Conservation (phyloP, 345 rosid genomes). For the Gossypium rotundifolium region DNA sequence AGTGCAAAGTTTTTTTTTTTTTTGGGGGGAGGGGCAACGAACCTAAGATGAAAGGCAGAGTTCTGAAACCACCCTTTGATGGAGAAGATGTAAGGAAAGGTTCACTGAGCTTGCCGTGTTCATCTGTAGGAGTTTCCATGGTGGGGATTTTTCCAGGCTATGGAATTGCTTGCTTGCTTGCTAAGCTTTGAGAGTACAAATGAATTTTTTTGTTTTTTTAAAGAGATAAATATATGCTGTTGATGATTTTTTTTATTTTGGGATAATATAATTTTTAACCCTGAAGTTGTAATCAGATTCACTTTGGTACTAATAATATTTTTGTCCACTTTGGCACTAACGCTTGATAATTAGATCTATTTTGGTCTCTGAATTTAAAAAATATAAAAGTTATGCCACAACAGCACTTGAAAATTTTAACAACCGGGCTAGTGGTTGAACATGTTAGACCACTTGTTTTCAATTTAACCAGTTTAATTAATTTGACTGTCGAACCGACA, state of each 20-base stretch:
- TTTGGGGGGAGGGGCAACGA: neutral
- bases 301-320: too few relatives aligned
- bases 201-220: neutral
- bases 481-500: too few relatives aligned
- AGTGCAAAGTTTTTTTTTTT: neutral
- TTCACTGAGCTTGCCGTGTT: constrained; percentile 14
- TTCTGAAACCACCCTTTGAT: constrained; percentile 38
- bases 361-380: too few relatives aligned
- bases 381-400: too few relatives aligned
- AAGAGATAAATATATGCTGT: neutral
- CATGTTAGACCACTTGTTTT: too few relatives aligned
- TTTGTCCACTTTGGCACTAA: too few relatives aligned
- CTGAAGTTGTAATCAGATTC: too few relatives aligned
- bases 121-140: constrained; percentile 14
- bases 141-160: neutral
- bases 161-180: neutral
- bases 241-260: neutral
- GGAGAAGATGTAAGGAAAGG: constrained; percentile 23
- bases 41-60: constrained; percentile 65
- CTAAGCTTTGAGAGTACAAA: neutral
- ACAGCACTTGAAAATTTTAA: too few relatives aligned
- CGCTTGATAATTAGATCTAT: too few relatives aligned
- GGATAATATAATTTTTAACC: too few relatives aligned
- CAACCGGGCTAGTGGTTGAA: rapidly evolving
- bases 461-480: too few relatives aligned